Evolutionary conservation across 306 rosid species (phyloP).

Genomic region (Nissolia schottii): DNA sequence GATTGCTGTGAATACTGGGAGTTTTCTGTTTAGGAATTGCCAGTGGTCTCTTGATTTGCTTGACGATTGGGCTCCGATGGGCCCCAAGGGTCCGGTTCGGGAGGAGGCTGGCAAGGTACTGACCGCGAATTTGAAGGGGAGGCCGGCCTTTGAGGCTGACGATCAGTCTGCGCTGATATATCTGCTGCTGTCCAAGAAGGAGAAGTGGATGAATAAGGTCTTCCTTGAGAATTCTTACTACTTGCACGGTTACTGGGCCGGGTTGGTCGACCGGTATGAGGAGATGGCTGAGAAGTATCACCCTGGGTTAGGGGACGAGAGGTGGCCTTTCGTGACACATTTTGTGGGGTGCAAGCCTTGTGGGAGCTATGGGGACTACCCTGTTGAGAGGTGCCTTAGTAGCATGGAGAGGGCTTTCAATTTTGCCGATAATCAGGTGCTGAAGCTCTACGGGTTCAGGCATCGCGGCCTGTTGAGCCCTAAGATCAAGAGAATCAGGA

Average conservation of each 20-base stretch:
- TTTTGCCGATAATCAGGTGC: constrained; percentile 96
- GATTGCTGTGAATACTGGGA: constrained; percentile 95
- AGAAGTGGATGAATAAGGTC: constrained; percentile 88
- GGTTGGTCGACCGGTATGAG: constrained; percentile 91
- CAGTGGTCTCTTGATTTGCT: constrained; percentile 98
- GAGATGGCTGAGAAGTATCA: constrained; percentile 98
- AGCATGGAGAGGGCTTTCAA: constrained; percentile 99
- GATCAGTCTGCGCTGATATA: constrained; percentile 97
- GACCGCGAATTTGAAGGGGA: constrained; percentile 86
- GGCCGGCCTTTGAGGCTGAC: constrained; percentile 96
- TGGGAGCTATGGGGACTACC: constrained; percentile 98
- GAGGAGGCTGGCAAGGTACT: constrained; percentile 88
- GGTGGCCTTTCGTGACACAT: constrained; percentile 99
- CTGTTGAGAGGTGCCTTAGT: constrained; percentile 84
- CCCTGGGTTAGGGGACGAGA: constrained; percentile 92
- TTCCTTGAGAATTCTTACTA: constrained; percentile 88
- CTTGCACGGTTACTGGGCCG: constrained; percentile 98
- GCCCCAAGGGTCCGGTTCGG: constrained; percentile 75
- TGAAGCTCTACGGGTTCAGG: constrained; percentile 78
- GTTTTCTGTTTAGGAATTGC: constrained; percentile 82
- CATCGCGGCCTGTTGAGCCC: constrained; percentile 94
- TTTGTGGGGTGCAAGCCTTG: constrained; percentile 99
- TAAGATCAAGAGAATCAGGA: constrained; percentile 86
- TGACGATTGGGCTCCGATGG: constrained; percentile 99
- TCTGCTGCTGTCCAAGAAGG: constrained; percentile 75